A percentile compares a stretch with the other conserved stretches of the same genome.
Conservation (phyloP, 352 stramenopile genomes). For the Thraustochytrium striatum region DNA sequence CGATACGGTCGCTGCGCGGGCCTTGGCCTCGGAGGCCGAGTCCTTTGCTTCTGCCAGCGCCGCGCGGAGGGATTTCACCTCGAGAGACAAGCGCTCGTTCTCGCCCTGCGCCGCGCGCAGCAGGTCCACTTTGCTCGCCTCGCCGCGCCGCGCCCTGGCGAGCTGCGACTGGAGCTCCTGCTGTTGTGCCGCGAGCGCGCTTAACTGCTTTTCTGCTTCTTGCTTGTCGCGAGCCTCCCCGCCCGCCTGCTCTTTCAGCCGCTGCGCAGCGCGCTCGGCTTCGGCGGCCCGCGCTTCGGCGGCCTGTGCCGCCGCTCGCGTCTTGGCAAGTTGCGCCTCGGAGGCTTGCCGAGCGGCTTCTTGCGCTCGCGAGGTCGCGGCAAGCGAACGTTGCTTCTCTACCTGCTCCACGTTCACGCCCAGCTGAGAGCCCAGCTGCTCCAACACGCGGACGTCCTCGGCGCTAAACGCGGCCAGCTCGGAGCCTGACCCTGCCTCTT, state of each 20-base stretch:
- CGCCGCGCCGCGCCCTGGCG: background rate
- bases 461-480: background rate
- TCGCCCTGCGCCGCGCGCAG: no score
- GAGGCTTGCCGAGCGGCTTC: background rate
- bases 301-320: background rate
- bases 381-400: background rate
- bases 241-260: background rate
- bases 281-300: background rate
- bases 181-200: background rate
- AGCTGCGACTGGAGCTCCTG: background rate
- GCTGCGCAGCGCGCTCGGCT: background rate
- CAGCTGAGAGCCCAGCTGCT: background rate
- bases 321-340: background rate
- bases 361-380: no score
- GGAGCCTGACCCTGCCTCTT: background rate
- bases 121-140: background rate
- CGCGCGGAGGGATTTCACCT: background rate
- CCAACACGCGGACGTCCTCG: background rate
- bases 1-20: background rate
- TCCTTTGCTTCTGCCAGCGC: conserved; percentile 8
- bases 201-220: background rate
- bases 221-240: background rate
- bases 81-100: background rate
- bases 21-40: background rate
- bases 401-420: background rate